phyloP scores from a whole-genome alignment of 1,139 yeast species.

The Taiozyma sp. region DNA sequence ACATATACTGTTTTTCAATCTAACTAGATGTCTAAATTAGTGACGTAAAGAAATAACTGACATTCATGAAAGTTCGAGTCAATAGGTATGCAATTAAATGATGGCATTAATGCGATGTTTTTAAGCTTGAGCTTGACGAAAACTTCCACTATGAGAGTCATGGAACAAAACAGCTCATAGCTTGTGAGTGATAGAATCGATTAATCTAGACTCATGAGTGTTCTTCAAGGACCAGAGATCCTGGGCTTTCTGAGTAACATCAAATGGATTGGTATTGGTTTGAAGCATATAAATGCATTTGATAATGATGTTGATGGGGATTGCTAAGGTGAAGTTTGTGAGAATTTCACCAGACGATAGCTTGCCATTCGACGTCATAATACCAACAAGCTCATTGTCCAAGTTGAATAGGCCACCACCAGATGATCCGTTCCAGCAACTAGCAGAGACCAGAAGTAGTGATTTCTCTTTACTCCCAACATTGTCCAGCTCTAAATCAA shows the following conservation, averaged over 20 bases:
- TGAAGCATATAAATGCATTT: constrained; percentile 14
- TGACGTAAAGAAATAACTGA: background rate
- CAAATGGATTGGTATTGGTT: constrained; percentile 10
- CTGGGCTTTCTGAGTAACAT: constrained; percentile 9
- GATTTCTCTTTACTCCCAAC: constrained; percentile 23
- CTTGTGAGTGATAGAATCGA: constrained; percentile 3
- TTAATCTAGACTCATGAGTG: constrained; percentile 6
- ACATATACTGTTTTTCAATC: background rate
- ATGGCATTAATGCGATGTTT: background rate
- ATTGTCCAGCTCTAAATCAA: constrained; percentile 33
- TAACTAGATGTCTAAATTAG: background rate
- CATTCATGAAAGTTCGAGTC: background rate
- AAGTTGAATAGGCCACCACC: constrained; percentile 57
- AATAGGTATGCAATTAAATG: background rate
- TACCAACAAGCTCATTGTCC: constrained; percentile 39
- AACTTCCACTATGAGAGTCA: background rate
- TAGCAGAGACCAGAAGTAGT: constrained; percentile 48
- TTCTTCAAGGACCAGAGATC: constrained; percentile 21
- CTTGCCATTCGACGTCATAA: constrained; percentile 60
- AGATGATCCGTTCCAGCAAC: constrained; percentile 76
- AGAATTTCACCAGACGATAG: constrained; percentile 36
- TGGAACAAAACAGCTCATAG: background rate
- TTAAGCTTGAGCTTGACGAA: background rate
- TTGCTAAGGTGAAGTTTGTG: constrained; percentile 39
- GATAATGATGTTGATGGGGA: constrained; percentile 31